Base-by-base conservation (phyloP, 1,139 yeast species). In the Pneumocystis jirovecii region DNA sequence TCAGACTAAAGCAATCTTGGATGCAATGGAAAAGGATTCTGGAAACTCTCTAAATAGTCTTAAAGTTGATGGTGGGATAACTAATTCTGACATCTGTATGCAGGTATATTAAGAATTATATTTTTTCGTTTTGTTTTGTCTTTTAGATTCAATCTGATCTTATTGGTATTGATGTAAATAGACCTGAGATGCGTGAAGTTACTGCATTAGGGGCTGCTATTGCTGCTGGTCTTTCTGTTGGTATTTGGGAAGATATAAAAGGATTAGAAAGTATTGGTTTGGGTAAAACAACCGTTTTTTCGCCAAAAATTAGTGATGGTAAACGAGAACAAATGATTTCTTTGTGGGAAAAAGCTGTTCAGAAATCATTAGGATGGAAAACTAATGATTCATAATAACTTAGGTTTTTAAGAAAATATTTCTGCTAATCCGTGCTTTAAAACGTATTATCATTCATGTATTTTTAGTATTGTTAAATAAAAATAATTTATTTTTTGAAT, bases 181-280 rank as follows among this genome's bases (percentile, higher is more conserved):
- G 96, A 72, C 93, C 97, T 1, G 82, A 83, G 40, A 87, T 87
- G 75, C 79, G 89, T 45, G 97, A 91, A 76, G 90, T 96, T 74
- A 91, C 97, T 4, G 97, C 97, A 0, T 81, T 91, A 69, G 97
- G 97, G 37, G 96, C 96, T 15, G 97, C 97, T 15, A 88, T 91
- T 71, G 96, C 96, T 29, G 96, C 97, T 1, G 96, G 96, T 15
- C 78, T 90, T 71, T 85, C 91, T 1, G 83, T 87, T 67, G 81
- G 87, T 65, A 75, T 89, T 64, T 91, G 96, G 96, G 81, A 80
- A 68, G 82, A 84, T 71, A 78, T 89, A 68, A 86, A 83, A 68
- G 96, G 89, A 69, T 87, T 82, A 64, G 72, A 73, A 61, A 72
- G 72, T 37, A 73, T 75, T 68, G 74, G 73, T 69, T 73, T 74